Evolutionary conservation across 768 basidiomycete genomes (phyloP).

Genomic region (Hebeloma cylindrosporum): DNA sequence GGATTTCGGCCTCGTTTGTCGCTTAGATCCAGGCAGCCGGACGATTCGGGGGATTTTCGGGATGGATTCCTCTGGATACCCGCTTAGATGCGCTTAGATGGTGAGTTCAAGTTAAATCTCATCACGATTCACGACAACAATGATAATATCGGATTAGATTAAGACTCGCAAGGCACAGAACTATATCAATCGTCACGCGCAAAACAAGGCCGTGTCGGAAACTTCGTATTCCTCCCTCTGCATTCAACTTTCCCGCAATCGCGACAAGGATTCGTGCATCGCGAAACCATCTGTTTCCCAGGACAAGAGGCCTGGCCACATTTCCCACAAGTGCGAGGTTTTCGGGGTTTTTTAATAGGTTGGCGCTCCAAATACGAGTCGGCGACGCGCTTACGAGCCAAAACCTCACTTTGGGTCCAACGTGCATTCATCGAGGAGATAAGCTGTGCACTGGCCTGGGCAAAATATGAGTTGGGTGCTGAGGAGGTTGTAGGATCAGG

Average conservation of each 20-base stretch:
- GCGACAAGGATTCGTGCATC: conserved; percentile 3
- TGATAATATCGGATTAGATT: not conserved
- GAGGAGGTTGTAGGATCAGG: no score
- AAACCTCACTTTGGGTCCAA: not conserved
- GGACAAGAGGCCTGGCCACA: conserved; percentile 2
- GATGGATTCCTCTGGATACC: no score
- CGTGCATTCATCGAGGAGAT: no score
- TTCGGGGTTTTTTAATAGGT: not conserved
- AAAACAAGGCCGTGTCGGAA: no score
- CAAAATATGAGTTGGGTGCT: no score
- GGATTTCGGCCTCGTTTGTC: no score
- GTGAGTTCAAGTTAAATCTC: not conserved
- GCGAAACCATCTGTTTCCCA: not conserved
- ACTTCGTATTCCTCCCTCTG: conserved; percentile 8
- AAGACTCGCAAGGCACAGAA: conserved; percentile 6
- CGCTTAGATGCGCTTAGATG: conserved; percentile 1
- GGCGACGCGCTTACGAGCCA: not conserved
- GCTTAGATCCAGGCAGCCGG: no score
- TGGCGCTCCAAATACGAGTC: not conserved
- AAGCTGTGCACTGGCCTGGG: no score
- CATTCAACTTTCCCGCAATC: conserved; percentile 7
- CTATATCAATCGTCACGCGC: not conserved
- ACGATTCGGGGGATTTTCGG: no score
- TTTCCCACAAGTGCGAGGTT: conserved; percentile 10
- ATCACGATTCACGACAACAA: not conserved